A percentile compares a stretch with the other conserved stretches of the same genome.
Conservation (phyloP, 129 eudicot genomes). For the Artemisia tridentata region DNA sequence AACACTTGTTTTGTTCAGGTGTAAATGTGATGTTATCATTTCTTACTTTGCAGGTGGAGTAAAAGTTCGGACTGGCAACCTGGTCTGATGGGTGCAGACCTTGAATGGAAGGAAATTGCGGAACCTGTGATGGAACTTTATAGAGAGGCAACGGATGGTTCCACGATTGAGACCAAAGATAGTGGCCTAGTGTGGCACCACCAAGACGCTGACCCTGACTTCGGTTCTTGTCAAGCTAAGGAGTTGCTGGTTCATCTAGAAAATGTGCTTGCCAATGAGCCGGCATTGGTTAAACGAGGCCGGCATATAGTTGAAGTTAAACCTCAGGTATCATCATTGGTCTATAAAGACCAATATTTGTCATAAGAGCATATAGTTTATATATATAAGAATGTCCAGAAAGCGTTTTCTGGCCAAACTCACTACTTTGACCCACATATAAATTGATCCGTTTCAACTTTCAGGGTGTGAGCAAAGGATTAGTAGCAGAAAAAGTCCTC, state of each 20-base stretch:
- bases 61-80: slow-evolving; percentile 57
- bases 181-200: slow-evolving; percentile 88
- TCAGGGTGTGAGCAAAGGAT: slow-evolving; percentile 86
- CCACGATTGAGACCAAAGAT: slow-evolving; percentile 64
- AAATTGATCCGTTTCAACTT: too few species aligned
- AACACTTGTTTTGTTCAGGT: neutral
- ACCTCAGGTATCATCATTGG: slow-evolving; percentile 64
- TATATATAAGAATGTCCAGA: too few species aligned
- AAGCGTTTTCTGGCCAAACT: too few species aligned
- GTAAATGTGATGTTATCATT: neutral
- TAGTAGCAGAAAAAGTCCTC: slow-evolving; percentile 65
- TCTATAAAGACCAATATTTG: too few species aligned
- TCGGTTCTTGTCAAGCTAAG: slow-evolving; percentile 84
- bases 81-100: slow-evolving; percentile 37
- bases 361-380: too few species aligned
- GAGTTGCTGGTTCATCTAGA: slow-evolving; percentile 72
- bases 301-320: slow-evolving; percentile 83
- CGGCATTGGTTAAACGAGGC: slow-evolving; percentile 73
- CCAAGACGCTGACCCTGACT: slow-evolving; percentile 77
- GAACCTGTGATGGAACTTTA: slow-evolving; percentile 67
- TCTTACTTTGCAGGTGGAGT: slow-evolving; percentile 50
- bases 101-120: slow-evolving; percentile 76
- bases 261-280: slow-evolving; percentile 74
- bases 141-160: slow-evolving; percentile 83
- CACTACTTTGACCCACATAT: too few species aligned